Percentiles rank a stretch among this genome's conserved stretches.
These are phyloP conservation scores for Aegilops speltoides DNA, from an alignment of 176 grass and related monocot genomes.

Conservation along the genomic window DNA sequence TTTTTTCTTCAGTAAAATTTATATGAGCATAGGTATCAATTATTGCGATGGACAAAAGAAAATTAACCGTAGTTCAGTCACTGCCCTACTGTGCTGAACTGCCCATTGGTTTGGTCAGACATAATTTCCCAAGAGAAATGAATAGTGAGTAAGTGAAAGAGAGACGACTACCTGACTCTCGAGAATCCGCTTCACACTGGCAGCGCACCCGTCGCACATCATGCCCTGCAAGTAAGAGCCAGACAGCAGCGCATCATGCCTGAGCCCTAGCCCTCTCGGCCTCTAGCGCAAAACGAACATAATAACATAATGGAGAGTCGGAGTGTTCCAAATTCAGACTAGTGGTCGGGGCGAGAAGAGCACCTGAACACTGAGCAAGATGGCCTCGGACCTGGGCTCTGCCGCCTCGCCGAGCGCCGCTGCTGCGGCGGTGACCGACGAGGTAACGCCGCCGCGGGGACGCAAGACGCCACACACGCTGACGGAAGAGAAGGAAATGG, in stretches of 20 bases:
- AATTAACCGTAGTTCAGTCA: background rate
- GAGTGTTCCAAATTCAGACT: background rate
- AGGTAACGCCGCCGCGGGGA: constrained; percentile 17
- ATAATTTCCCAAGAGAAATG: background rate
- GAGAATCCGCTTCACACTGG: constrained; percentile 84
- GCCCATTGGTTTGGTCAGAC: background rate
- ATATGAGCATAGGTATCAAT: background rate
- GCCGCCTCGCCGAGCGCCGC: constrained; percentile 28
- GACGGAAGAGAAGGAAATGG: constrained; percentile 22
- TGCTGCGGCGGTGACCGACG: background rate
- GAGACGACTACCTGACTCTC: constrained; percentile 63
- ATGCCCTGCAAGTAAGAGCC: constrained; percentile 54
- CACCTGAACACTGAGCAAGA: constrained; percentile 76
- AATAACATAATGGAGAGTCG: background rate
- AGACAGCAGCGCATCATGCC: background rate
- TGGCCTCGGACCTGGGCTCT: constrained; percentile 36
- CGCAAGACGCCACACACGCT: constrained; percentile 33
- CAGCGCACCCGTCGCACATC: constrained; percentile 85
- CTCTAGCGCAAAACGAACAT: background rate
- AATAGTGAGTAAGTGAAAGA: constrained; percentile 3
- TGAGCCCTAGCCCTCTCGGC: background rate
- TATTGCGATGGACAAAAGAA: background rate
- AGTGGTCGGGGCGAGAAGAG: background rate
- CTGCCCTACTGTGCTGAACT: background rate
- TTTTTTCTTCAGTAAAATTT: background rate